Evolutionary conservation across 208 protist species (phyloP).

Genomic region (Porcisia hertigi): DNA sequence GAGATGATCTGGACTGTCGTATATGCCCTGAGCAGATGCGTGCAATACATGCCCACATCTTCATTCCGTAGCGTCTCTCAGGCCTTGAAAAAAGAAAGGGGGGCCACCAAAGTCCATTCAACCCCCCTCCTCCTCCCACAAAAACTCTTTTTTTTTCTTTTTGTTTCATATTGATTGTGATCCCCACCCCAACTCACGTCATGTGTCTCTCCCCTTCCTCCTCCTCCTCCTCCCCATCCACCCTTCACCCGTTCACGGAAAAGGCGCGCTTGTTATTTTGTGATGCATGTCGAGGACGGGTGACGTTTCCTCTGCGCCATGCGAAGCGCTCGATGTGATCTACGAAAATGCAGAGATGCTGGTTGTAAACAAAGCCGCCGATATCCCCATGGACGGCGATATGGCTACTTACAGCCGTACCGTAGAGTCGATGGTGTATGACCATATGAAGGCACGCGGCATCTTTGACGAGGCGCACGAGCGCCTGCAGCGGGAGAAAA

Average conservation of each 20-base stretch:
- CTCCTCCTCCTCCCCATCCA: background rate
- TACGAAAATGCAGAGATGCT: constrained; percentile 77
- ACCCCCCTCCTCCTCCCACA: no score
- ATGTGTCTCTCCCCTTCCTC: background rate
- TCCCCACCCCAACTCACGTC: no score
- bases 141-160: no score
- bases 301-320: background rate
- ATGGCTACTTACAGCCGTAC: constrained; percentile 21
- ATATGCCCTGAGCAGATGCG: no score
- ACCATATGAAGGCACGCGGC: constrained; percentile 35
- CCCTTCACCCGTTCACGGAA: background rate
- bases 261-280: background rate
- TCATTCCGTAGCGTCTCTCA: no score
- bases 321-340: constrained; percentile 29
- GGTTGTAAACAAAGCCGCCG: constrained; percentile 85
- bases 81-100: no score
- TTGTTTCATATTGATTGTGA: no score
- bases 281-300: background rate
- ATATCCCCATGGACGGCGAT: constrained; percentile 86
- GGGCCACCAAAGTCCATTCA: no score
- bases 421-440: constrained; percentile 59
- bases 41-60: no score
- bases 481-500: constrained; percentile 27
- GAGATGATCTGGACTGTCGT: no score
- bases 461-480: constrained; percentile 39